Base-by-base conservation (phyloP, 2,329 filamentous ascomycete species). In the Nannizzia gypsea region DNA sequence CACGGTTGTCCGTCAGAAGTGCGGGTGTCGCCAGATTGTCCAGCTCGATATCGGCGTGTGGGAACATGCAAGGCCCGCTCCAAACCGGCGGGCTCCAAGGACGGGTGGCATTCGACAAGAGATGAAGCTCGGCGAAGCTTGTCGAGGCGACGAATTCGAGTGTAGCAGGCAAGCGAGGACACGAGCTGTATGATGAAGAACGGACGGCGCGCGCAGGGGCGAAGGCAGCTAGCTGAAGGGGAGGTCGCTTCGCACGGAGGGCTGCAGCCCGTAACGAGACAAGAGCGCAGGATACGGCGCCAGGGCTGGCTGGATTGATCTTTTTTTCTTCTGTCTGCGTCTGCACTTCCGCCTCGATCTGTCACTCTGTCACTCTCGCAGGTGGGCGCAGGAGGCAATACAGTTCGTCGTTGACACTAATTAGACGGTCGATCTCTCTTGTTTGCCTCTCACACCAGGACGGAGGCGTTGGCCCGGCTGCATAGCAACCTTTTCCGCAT, bases 371-470 rank as follows among this genome's bases (percentile, higher is more conserved):
- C n/a, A 17, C 26, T 54, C 50, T 54, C 13, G 50, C 50, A 54
- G 50, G 50, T 54, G 50, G 28, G 50, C 50, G 28, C 50, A 54
- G 50, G 50, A 31, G 15, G 50, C 17, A 34, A 54, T 36, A 54
- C 50, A 54, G 50, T 34, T 34, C 26, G 50, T 54, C 50, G n/a
- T 17, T 54, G 50, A 26, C 15, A 54, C 50, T 22, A 34, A 36
- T 26, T 34, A 34, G 24, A 22, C 15, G 50, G 50, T 54, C 50
- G 50, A 54, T 54, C 50, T 26, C 26, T 54, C 26, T 26, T 54
- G 26, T 54, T 26, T 54, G 26, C 50, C 50, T 28, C 24, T 54
- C 24, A 54, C 50, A 54, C 50, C 50, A 36, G 50, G 15, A 31
- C 26, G 50, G 50, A 54, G 50, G 50, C 50, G 50, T 54, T 34